phyloP scores from a whole-genome alignment of 306 rosid genomes.

The Styphnolobium japonicum region DNA sequence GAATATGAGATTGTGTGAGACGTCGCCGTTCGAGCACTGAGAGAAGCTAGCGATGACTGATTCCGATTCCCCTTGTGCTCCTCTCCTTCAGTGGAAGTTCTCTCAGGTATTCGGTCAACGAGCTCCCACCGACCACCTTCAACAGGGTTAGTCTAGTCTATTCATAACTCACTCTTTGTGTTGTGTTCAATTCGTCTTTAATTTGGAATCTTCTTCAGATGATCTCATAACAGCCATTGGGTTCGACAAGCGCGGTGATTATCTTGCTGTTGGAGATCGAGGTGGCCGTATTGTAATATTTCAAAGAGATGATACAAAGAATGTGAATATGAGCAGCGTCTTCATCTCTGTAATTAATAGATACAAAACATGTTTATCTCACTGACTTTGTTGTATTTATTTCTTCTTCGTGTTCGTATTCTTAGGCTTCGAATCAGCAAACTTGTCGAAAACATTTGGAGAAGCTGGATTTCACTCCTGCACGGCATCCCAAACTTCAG shows the following conservation, averaged over 20 bases:
- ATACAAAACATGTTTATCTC: background rate
- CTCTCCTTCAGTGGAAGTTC: background rate
- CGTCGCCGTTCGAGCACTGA: too few species aligned
- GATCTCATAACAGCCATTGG: conserved; percentile 53
- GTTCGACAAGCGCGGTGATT: conserved; percentile 66
- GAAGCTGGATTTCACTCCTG: conserved; percentile 41
- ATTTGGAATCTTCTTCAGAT: conserved; percentile 29
- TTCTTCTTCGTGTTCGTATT: conserved; percentile 30
- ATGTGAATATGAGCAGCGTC: conserved; percentile 40
- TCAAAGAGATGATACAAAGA: conserved; percentile 44
- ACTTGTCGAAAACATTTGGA: conserved; percentile 46
- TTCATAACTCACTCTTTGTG: background rate
- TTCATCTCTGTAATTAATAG: background rate
- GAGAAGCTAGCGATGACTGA: background rate
- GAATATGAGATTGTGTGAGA: too few species aligned
- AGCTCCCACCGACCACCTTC: background rate
- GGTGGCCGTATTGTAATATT: conserved; percentile 73
- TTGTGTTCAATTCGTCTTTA: background rate
- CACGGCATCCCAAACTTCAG: conserved; percentile 38
- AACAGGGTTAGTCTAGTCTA: background rate
- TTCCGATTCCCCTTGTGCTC: background rate
- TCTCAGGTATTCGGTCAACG: background rate
- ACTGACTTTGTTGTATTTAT: conserved; percentile 24
- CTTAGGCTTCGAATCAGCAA: conserved; percentile 35
- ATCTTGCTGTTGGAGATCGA: conserved; percentile 72